These are phyloP conservation scores for Endoconidiophora polonica DNA, from an alignment of 2,329 filamentous ascomycete species.

Conservation along the genomic window DNA sequence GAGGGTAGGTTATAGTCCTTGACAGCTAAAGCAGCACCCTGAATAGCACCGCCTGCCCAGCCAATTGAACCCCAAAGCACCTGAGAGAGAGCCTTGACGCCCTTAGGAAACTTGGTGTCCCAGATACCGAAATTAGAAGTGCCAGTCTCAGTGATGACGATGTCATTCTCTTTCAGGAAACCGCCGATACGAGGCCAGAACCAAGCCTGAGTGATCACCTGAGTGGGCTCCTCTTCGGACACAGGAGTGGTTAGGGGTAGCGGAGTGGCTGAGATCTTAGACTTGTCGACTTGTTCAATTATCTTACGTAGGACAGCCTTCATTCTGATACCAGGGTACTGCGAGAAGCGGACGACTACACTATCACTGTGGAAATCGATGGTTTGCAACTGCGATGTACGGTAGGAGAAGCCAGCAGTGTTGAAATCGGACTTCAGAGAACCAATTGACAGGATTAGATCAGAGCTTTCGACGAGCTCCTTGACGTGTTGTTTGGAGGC, in stretches of 20 bases:
- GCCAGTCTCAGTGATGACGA: conserved; percentile 74
- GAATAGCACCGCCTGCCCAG: conserved; percentile 41
- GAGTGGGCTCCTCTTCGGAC: conserved; percentile 23
- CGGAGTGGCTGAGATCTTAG: conserved; percentile 37
- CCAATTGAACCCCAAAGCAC: conserved; percentile 56
- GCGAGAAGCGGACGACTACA: conserved; percentile 58
- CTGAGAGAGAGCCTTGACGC: conserved; percentile 68
- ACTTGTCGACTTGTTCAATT: conserved; percentile 39
- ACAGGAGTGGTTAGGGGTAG: conserved; percentile 4
- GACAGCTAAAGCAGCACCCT: conserved; percentile 55
- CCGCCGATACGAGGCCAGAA: conserved; percentile 63
- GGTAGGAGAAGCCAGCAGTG: conserved; percentile 67
- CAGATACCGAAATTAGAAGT: conserved; percentile 80
- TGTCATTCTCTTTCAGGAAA: conserved; percentile 55
- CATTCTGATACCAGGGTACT: conserved; percentile 65
- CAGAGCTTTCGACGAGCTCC: conserved; percentile 48
- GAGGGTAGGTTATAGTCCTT: conserved; percentile 43
- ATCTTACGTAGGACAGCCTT: conserved; percentile 60
- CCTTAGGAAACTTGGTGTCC: conserved; percentile 62
- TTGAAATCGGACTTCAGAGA: conserved; percentile 56
- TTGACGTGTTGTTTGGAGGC: conserved; percentile 50
- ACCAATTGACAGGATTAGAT: conserved; percentile 55
- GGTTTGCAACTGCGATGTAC: conserved; percentile 56
- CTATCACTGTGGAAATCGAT: conserved; percentile 68
- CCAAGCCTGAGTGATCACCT: conserved; percentile 49